These are phyloP conservation scores for Pythium phragmitis DNA, from an alignment of 352 stramenopile species.

Conservation along the genomic window DNA sequence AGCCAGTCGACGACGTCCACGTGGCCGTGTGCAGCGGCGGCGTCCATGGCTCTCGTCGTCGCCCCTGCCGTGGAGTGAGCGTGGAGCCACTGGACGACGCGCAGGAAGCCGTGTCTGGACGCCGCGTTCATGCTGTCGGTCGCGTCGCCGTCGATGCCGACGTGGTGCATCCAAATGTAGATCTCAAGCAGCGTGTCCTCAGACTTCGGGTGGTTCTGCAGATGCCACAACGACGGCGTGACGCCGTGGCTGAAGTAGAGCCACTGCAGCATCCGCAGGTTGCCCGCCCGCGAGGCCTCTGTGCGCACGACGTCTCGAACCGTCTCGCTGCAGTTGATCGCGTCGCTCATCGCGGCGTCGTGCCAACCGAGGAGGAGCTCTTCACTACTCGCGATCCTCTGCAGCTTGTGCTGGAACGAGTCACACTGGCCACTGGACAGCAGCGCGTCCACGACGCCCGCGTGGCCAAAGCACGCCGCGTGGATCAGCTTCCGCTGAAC, in stretches of 20 bases:
- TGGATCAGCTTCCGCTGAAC: conserved; percentile 1
- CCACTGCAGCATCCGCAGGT: neutral
- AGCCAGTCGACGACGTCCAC: conserved; percentile 13
- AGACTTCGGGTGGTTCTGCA: neutral
- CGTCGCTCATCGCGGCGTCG: neutral
- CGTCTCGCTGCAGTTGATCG: neutral
- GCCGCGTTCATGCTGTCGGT: conserved; percentile 1
- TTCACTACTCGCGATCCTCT: neutral
- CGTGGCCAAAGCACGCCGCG: conserved; percentile 1
- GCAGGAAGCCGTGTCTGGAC: conserved; percentile 7
- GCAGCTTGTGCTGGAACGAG: neutral
- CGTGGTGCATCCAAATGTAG: conserved; percentile 6
- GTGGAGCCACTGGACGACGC: conserved; percentile 20
- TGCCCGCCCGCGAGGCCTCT: conserved; percentile 1
- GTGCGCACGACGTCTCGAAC: neutral
- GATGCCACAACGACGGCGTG: conserved; percentile 6
- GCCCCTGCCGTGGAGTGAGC: neutral
- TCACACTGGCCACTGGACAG: conserved; percentile 2
- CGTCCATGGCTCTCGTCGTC: conserved; percentile 4
- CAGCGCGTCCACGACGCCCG: neutral
- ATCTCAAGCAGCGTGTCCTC: neutral
- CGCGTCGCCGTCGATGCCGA: neutral
- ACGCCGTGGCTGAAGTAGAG: neutral
- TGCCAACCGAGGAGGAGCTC: neutral
- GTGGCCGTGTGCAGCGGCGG: conserved; percentile 5